Evolutionary conservation across 163 green algal genomes (phyloP).

Genomic region (Coccomyxa subellipsoidea): DNA sequence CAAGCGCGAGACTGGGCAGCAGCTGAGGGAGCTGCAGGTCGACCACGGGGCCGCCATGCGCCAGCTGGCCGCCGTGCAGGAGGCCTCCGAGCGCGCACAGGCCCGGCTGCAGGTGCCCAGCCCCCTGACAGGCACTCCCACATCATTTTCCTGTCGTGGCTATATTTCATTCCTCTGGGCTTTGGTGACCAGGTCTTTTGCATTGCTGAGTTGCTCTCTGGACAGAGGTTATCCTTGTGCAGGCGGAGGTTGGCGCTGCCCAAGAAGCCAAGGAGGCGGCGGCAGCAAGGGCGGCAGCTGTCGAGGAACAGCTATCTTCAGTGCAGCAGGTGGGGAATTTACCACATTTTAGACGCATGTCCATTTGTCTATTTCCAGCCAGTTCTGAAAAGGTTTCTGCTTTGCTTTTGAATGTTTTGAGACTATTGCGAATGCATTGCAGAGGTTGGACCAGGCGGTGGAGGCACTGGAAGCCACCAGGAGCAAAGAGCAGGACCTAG

Average conservation of each 20-base stretch:
- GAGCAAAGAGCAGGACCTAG: background rate
- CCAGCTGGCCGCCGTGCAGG: constrained; percentile 40
- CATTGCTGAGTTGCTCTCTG: too few species aligned
- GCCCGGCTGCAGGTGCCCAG: constrained; percentile 16
- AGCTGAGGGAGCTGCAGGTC: constrained; percentile 54
- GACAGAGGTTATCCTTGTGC: constrained; percentile 12
- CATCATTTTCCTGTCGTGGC: too few species aligned
- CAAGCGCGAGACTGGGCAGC: constrained; percentile 46
- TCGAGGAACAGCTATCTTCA: background rate
- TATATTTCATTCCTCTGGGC: too few species aligned
- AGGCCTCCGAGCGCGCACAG: constrained; percentile 31
- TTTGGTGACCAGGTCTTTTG: too few species aligned
- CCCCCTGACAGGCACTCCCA: background rate
- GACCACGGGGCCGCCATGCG: constrained; percentile 56
- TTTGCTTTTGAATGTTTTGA: background rate
- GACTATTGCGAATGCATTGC: background rate
- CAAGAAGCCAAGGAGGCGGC: constrained; percentile 10
- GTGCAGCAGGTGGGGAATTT: background rate
- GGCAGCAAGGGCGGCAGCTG: background rate
- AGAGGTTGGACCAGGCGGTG: background rate
- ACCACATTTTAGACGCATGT: background rate
- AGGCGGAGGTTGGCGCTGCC: constrained; percentile 21
- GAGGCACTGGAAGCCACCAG: background rate
- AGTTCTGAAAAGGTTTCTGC: too few species aligned
- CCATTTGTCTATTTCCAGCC: too few species aligned